Evolutionary conservation across 352 stramenopile species (phyloP).

Genomic region (Globisporangium lucens): DNA sequence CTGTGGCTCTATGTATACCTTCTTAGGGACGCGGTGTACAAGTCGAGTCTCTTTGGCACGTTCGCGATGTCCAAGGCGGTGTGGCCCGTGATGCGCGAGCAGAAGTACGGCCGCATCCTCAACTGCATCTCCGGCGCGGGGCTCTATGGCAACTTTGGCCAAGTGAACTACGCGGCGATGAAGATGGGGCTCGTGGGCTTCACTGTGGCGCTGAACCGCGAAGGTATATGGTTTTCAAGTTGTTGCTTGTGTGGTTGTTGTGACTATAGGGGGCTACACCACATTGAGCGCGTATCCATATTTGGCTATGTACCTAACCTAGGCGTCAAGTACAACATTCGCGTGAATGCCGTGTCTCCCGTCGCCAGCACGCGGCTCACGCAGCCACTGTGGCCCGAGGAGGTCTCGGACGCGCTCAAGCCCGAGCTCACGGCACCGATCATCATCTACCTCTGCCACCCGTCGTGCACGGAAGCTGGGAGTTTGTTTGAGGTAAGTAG

Average conservation of each 20-base stretch:
- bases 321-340: conserved; percentile 77
- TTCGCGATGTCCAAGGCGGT: conserved; percentile 82
- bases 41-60: conserved; percentile 34
- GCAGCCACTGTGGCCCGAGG: conserved; percentile 75
- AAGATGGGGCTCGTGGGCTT: conserved; percentile 77
- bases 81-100: conserved; percentile 87
- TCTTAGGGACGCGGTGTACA: conserved; percentile 35
- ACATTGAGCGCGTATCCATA: too few species aligned
- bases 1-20: conserved; percentile 16
- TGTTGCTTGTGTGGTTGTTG: too few species aligned
- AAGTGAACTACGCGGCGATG: conserved; percentile 76
- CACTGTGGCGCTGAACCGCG: conserved; percentile 49
- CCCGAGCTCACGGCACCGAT: conserved; percentile 88
- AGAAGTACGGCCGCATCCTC: conserved; percentile 89
- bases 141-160: conserved; percentile 77
- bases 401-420: conserved; percentile 82
- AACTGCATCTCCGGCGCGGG: conserved; percentile 83
- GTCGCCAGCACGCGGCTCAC: conserved; percentile 88
- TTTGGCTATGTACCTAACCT: too few species aligned
- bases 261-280: too few species aligned
- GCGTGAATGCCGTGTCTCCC: conserved; percentile 87
- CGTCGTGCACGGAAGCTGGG: too few species aligned
- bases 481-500: too few species aligned
- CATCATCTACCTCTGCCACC: conserved; percentile 81
- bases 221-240: conserved; percentile 36